These are phyloP conservation scores for Lyophyllum shimeji DNA, from an alignment of 768 basidiomycete genomes.

Conservation along the genomic window DNA sequence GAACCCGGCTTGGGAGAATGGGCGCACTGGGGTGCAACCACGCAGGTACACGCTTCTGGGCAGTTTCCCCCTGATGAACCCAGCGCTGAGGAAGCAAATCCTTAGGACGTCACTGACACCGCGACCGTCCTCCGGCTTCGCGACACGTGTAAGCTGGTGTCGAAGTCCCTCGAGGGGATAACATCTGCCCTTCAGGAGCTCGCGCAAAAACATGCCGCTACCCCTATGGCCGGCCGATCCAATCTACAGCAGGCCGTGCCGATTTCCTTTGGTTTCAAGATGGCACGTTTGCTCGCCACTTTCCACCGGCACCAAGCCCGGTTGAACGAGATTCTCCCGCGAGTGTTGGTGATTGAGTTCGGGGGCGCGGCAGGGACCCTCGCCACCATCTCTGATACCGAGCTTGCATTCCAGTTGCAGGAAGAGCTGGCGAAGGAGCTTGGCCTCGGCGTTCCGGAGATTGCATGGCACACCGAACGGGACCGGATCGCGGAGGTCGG, in stretches of 20 bases:
- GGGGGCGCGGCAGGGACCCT: conserved; percentile 47
- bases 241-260: conserved; percentile 50
- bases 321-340: conserved; percentile 33
- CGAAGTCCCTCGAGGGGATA: conserved; percentile 27
- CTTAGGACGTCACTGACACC: conserved; percentile 50
- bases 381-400: conserved; percentile 39
- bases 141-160: conserved; percentile 36
- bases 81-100: not conserved
- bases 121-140: conserved; percentile 41
- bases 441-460: conserved; percentile 26
- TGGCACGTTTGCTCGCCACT: conserved; percentile 42
- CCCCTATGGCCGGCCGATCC: conserved; percentile 45
- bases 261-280: conserved; percentile 46
- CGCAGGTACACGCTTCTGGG: conserved; percentile 32
- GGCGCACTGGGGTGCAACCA: conserved; percentile 49
- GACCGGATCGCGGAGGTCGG: conserved; percentile 44
- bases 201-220: conserved; percentile 30
- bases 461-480: conserved; percentile 42
- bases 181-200: conserved; percentile 26
- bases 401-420: conserved; percentile 33
- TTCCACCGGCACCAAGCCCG: conserved; percentile 40
- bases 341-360: conserved; percentile 42
- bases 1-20: conserved; percentile 41
- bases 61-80: not conserved
- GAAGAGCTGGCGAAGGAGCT: conserved; percentile 28